These are phyloP conservation scores for Thuja plicata DNA, from an alignment of 83 land plant species.

Conservation along the genomic window DNA sequence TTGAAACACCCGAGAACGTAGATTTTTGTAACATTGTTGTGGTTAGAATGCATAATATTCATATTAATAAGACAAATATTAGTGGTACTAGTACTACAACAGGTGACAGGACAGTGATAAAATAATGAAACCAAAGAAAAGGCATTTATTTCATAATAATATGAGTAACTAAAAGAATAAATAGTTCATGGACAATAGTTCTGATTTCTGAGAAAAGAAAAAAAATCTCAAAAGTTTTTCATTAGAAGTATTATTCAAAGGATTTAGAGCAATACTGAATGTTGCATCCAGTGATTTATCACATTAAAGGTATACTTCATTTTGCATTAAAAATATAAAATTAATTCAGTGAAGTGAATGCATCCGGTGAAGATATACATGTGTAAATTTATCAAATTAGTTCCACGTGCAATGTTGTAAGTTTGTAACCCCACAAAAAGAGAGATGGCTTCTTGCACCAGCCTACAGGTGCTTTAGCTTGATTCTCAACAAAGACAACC, in stretches of 20 bases:
- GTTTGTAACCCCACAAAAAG: neutral
- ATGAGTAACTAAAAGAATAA: neutral
- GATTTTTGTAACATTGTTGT: neutral
- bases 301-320: too few species aligned
- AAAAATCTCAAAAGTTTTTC: neutral
- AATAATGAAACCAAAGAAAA: too few species aligned
- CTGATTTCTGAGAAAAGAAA: neutral
- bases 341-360: neutral
- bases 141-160: too few species aligned
- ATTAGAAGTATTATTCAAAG: neutral
- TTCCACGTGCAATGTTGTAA: neutral
- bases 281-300: neutral
- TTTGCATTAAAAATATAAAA: too few species aligned
- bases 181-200: neutral
- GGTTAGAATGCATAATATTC: neutral
- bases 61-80: neutral
- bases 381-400: neutral
- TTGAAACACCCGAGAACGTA: neutral
- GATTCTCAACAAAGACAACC: neutral
- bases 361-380: neutral
- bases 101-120: too few species aligned
- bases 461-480: neutral
- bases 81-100: too few species aligned
- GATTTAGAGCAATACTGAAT: neutral
- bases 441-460: neutral